phyloP scores from a whole-genome alignment of 352 stramenopile genomes.

The Pythium phragmitis region DNA sequence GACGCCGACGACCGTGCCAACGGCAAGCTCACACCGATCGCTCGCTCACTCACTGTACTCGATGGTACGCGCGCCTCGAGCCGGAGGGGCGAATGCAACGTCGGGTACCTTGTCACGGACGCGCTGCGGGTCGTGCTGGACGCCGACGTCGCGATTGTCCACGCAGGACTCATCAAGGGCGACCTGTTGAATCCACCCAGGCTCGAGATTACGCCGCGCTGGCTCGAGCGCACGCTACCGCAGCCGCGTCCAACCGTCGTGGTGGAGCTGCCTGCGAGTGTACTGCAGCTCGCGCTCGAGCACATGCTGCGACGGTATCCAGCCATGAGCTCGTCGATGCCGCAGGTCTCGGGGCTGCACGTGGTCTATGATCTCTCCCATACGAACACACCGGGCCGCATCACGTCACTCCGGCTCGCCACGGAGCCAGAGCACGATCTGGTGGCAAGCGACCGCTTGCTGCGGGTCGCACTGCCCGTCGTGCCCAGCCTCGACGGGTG shows the following conservation, averaged over 20 bases:
- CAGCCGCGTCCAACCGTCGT: slow-evolving; percentile 54
- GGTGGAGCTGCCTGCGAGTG: slow-evolving; percentile 43
- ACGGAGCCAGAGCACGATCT: slow-evolving; percentile 18
- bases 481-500: slow-evolving; percentile 19
- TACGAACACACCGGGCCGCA: slow-evolving; percentile 1
- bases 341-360: slow-evolving; percentile 66
- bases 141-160: slow-evolving; percentile 61
- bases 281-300: slow-evolving; percentile 51
- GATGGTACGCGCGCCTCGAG: slow-evolving; percentile 67
- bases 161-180: slow-evolving; percentile 83
- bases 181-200: slow-evolving; percentile 55
- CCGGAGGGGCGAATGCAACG: slow-evolving; percentile 61
- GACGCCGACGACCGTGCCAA: slow-evolving; percentile 48
- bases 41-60: slow-evolving; percentile 35
- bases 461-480: slow-evolving; percentile 19
- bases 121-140: slow-evolving; percentile 55
- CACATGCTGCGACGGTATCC: slow-evolving; percentile 66
- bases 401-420: slow-evolving; percentile 38
- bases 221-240: slow-evolving; percentile 70
- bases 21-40: slow-evolving; percentile 43
- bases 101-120: slow-evolving; percentile 80
- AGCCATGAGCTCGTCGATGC: slow-evolving; percentile 65
- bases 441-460: not conserved
- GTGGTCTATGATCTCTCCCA: slow-evolving; percentile 35
- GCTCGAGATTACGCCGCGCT: slow-evolving; percentile 50